Evolutionary conservation across 2,329 filamentous ascomycete species (phyloP).

Genomic region (Diaporthe aspalathi): DNA sequence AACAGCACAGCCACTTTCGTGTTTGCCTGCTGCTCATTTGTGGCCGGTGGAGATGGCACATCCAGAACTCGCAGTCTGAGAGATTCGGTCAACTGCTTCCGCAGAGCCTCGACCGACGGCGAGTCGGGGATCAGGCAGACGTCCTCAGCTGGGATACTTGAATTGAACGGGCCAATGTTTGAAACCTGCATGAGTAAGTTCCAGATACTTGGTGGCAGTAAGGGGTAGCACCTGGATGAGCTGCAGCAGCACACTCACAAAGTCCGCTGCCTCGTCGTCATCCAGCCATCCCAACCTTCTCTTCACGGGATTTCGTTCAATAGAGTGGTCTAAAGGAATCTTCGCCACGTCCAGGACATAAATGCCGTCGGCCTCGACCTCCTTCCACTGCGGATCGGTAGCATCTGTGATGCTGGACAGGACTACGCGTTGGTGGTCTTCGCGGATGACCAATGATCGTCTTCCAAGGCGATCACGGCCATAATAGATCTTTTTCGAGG

Average conservation of each 20-base stretch:
- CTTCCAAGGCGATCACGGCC: conserved; percentile 89
- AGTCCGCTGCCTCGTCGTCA: conserved; percentile 47
- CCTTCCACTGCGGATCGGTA: conserved; percentile 69
- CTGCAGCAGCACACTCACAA: conserved; percentile 55
- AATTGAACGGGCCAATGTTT: conserved; percentile 66
- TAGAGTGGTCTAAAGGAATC: background rate
- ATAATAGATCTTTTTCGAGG: conserved; percentile 75
- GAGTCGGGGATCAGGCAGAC: conserved; percentile 54
- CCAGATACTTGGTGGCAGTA: conserved; percentile 44
- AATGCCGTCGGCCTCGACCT: conserved; percentile 87
- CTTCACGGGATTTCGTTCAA: background rate
- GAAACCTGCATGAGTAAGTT: conserved; percentile 63
- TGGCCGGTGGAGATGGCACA: conserved; percentile 63
- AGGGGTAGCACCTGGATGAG: conserved; percentile 20
- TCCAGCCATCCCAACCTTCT: conserved; percentile 50
- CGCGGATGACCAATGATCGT: conserved; percentile 78
- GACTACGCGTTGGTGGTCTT: conserved; percentile 60
- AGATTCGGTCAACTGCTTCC: conserved; percentile 67
- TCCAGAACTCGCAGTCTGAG: conserved; percentile 72
- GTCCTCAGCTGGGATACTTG: conserved; percentile 50
- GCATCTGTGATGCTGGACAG: conserved; percentile 78
- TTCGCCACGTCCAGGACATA: conserved; percentile 71
- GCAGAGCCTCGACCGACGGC: conserved; percentile 64
- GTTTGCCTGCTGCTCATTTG: conserved; percentile 53
- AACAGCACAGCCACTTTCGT: conserved; percentile 83